Evolutionary conservation across 495 filamentous ascomycete species (phyloP), one percentile per base, ranked within the genome.

Genomic region (Echria macrotheca): DNA sequence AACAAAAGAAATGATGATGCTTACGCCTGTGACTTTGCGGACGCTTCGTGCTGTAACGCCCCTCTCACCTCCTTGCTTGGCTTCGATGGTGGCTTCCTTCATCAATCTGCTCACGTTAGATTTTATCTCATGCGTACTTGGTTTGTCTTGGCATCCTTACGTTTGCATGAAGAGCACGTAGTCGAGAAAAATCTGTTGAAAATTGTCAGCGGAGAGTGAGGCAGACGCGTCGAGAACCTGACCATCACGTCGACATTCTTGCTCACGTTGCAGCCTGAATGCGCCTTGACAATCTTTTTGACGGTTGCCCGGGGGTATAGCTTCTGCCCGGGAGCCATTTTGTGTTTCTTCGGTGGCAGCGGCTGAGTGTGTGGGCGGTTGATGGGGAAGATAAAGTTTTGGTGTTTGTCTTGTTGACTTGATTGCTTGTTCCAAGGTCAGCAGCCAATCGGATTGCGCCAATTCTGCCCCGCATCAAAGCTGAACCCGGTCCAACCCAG

Each of bases 141-240:
- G 11, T 15, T n/a, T 2, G 15, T 12, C 11, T 2, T 21, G 44
- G 40, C 17, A 21, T 18, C 26, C 78, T 53, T 69, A 93, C 89
- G 85, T 84, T 76, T 94, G 84, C 71, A 96, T 80, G 58, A 96
- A 96, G 6, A 95, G 75, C 60, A 86, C 83, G 60, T 95, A 95
- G 59, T 96, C 86, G 26, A 96, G 74, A 60, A 89, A 94, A 18
- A 93, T 84, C 88, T 93, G 53, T 19, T 36, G 10, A 19, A 12
- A 8, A 7, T 17, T 3, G 11, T 10, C 22, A 28, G 38, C 22
- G 40, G 23, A 39, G 25, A 14, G 10, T 17, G 24, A 17, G 18
- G 35, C 44, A 32, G 37, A 50, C 52, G 53, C 46, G 47, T 42
- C 47, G 15, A 50, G 45, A 15, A 15, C 24, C n/a, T n/a, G n/a